Evolutionary conservation across 164 flowering plant genomes (phyloP), one percentile per base, ranked within the genome.

Genomic region (Nelumbo lutea): DNA sequence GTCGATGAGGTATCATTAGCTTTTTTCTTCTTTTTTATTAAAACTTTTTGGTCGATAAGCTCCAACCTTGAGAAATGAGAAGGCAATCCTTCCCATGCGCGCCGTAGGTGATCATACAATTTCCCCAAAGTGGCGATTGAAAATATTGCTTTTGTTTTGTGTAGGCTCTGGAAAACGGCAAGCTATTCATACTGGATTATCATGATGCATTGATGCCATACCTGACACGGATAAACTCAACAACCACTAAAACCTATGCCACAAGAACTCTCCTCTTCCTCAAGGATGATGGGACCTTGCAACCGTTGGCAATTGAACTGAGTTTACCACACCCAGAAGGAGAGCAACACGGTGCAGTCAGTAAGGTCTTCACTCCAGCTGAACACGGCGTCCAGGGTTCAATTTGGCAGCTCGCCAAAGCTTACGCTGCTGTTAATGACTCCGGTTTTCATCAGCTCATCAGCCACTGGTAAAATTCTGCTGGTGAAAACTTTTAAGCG

Each of bases 381-480:
- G 83, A 84, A 47, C 43, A 79, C 0, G 92, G 90, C 0, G 76
- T 88, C 27, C 85, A 83, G 68, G 85, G 83, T 42, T 77, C 94
- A 1, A 72, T 88, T 0, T 92, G 96, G 97, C 97, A 91, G 72
- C 84, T 90, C 50, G 97, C 97, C 13, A 95, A 95, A 76, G 98
- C 97, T 68, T 90, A 90, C 76, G 97, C 74, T 46, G 88, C 93
- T 38, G 96, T 94, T 0, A 90, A 84, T 64, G 97, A 94, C 76
- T 86, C 97, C 5, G 98, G 98, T 57, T 80, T 79, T 58, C 98
- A 94, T 69, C 96, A 91, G 78, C 92, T 94, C 42, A 81, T 89
- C 40, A 95, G 97, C 74, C 98, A 95, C 74, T 92, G 96, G 98
- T 94, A 83, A 13, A 67, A 51, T 68, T 45, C 45, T 42, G 2